Evolutionary conservation across 2,329 filamentous ascomycete genomes (phyloP), one percentile per base, ranked within the genome.

Genomic region (Cladophialophora bantiana): DNA sequence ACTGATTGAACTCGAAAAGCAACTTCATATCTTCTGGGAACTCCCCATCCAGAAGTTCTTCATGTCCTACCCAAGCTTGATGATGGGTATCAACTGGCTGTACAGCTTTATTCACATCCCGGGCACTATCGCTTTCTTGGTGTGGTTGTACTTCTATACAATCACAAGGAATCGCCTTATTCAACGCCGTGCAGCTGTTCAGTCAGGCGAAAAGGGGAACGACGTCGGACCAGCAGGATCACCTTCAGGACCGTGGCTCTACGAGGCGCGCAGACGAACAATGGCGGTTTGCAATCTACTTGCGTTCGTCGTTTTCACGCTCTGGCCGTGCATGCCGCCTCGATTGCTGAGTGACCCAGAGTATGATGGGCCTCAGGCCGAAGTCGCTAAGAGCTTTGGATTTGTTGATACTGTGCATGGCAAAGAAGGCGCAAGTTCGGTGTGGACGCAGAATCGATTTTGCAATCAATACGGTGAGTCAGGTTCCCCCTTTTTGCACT

Each of bases 21-120:
- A 77, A 0, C 80, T 91, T 1, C 83, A 85, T 65, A 84, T 92
- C 35, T 92, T 91, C 76, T 82, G 83, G 79, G 90, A 92, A 76
- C 78, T 86, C 3, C 79, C 80, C 12, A 83, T 92, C 54, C 90
- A 92, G 77, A 76, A 77, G 38, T 84, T 80, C 76, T 86, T 88
- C 74, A 78, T 88, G 58, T 76, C 78, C 20, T 83, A 84, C 59
- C 84, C 87, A 1, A 74, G 80, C 34, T 73, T 89, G 50, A 85
- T 93, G 81, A 85, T 82, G 71, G 91, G 85, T 85, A 90, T 88
- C 72, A 92, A 92, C 78, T 85, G 89, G 73, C 83, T 86, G 34
- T 92, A 92, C 78, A 91, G 89, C 5, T 92, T 91, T 78, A 91
- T 93, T 73, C 90, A 92, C 76, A 92, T 92, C 65, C 90, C 90